A percentile compares a stretch with the other conserved stretches of the same genome.
phyloP scores from a whole-genome alignment of 768 basidiomycete genomes.

The Jaapia argillacea region DNA sequence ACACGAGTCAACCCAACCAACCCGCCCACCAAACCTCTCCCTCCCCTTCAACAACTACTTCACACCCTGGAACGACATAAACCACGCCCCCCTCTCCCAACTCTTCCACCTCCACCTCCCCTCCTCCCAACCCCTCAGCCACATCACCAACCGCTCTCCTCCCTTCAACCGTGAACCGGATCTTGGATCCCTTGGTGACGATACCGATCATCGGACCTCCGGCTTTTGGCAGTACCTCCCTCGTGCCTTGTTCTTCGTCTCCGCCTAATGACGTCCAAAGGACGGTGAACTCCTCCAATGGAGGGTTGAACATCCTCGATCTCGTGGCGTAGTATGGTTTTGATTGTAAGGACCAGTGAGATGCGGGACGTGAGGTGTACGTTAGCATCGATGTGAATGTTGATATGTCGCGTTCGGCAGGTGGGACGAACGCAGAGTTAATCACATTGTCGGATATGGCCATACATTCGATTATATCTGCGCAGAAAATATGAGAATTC shows the following conservation, averaged over 20 bases:
- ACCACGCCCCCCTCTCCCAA: slow-evolving; percentile 13
- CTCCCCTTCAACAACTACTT: slow-evolving; percentile 8
- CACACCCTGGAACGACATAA: slow-evolving; percentile 13
- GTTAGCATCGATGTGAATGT: slow-evolving; percentile 17
- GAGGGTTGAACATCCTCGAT: slow-evolving; percentile 13
- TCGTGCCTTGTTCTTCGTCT: not conserved
- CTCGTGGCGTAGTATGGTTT: slow-evolving; percentile 8
- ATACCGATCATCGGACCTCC: slow-evolving; percentile 17
- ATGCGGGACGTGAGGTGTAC: slow-evolving; percentile 14
- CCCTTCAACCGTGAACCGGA: not conserved
- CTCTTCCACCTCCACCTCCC: slow-evolving; percentile 7
- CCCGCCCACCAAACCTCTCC: slow-evolving; percentile 19
- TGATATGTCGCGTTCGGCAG: slow-evolving; percentile 8
- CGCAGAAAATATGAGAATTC: too few relatives aligned
- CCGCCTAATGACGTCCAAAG: slow-evolving; percentile 10
- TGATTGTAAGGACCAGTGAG: slow-evolving; percentile 13
- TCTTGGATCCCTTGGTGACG: slow-evolving; percentile 8
- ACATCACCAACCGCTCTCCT: not conserved
- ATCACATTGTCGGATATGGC: slow-evolving; percentile 50
- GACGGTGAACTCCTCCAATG: slow-evolving; percentile 19
- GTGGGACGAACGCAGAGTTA: slow-evolving; percentile 34
- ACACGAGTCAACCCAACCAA: too few relatives aligned
- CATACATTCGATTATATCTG: slow-evolving; percentile 58
- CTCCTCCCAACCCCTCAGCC: not conserved
- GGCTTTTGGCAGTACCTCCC: slow-evolving; percentile 8